Evolutionary conservation across 169 alveolate species (phyloP).

Genomic region (Eimeria necatrix): DNA sequence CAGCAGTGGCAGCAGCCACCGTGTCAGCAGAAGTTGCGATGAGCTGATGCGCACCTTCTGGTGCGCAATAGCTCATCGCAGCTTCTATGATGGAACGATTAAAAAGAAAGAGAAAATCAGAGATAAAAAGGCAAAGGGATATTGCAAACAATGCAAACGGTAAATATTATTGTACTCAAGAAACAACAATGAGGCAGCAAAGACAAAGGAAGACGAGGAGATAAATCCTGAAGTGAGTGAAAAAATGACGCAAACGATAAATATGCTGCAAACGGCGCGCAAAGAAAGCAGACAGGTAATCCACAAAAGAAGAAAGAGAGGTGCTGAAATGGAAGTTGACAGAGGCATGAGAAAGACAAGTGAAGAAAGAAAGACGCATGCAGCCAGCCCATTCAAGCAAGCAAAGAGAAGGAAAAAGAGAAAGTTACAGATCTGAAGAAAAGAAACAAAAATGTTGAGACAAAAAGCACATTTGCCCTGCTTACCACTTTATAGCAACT

Average conservation of each 20-base stretch:
- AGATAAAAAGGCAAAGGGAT: background rate
- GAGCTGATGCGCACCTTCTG: background rate
- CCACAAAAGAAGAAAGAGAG: background rate
- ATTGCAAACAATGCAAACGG: background rate
- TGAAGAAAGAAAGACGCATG: too few species aligned
- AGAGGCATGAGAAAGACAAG: too few species aligned
- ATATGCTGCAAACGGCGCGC: background rate
- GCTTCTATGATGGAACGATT: background rate
- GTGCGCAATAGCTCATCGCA: too few species aligned
- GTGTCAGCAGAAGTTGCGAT: background rate
- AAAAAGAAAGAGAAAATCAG: background rate
- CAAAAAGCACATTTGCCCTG: background rate
- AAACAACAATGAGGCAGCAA: background rate
- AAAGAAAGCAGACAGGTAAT: background rate
- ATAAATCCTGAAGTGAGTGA: too few species aligned
- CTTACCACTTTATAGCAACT: conserved; percentile 1
- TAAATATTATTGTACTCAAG: background rate
- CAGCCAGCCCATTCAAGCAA: background rate
- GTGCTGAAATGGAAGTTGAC: background rate
- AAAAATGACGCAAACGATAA: background rate
- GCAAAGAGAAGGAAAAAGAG: background rate
- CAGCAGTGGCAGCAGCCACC: background rate
- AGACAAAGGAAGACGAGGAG: background rate
- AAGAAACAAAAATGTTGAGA: background rate
- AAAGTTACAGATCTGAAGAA: background rate